Percentiles rank a stretch among this genome's conserved stretches.
Evolutionary conservation across 2,329 filamentous ascomycete genomes (phyloP).

Genomic region (Fusarium domesticum): DNA sequence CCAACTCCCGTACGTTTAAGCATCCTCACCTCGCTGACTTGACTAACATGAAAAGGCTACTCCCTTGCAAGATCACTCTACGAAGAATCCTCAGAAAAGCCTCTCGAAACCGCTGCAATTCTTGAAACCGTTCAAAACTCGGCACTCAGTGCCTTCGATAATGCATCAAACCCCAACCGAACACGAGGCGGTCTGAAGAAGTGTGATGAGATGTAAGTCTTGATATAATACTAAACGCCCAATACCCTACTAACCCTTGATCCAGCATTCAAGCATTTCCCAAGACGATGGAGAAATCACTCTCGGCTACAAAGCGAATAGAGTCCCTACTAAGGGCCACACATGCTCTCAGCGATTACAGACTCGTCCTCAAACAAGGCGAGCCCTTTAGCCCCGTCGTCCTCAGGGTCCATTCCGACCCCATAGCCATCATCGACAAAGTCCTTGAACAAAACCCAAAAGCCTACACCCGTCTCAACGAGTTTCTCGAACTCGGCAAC

Average conservation of each 20-base stretch:
- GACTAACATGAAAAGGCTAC: constrained; percentile 48
- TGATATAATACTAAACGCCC: not conserved
- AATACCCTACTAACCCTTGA: constrained; percentile 20
- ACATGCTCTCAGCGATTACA: constrained; percentile 72
- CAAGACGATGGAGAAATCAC: constrained; percentile 50
- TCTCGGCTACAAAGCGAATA: constrained; percentile 51
- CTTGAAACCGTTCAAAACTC: constrained; percentile 60
- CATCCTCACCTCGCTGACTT: not conserved
- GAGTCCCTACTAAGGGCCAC: constrained; percentile 69
- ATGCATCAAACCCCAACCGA: constrained; percentile 76
- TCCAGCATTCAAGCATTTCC: constrained; percentile 63
- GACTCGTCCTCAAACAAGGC: constrained; percentile 73
- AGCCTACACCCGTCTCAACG: constrained; percentile 71
- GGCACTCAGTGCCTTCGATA: constrained; percentile 72
- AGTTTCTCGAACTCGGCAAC: constrained; percentile 65
- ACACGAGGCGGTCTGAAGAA: constrained; percentile 74
- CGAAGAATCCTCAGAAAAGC: constrained; percentile 48
- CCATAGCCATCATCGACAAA: constrained; percentile 68
- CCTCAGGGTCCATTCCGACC: constrained; percentile 73
- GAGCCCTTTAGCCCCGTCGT: constrained; percentile 77
- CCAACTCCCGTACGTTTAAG: constrained; percentile 53
- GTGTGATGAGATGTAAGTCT: constrained; percentile 67
- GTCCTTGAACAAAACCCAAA: constrained; percentile 72
- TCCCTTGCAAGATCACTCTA: constrained; percentile 61
- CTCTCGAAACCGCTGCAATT: constrained; percentile 49